Evolutionary conservation across 257 asterid genomes (phyloP), one percentile per base, ranked within the genome.

Genomic region (Solanum tarapatanum): DNA sequence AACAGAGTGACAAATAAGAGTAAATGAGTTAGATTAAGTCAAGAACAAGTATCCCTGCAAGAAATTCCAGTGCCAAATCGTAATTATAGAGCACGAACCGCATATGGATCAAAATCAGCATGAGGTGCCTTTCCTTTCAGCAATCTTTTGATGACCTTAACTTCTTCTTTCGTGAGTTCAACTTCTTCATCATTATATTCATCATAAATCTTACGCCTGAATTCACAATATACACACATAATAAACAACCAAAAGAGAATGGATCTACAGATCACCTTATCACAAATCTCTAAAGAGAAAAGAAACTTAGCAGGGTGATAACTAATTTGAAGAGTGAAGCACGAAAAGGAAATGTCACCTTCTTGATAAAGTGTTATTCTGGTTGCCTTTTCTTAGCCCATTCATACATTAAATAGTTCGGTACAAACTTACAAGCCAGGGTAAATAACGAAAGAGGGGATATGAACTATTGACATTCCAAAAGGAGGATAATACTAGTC

Each of bases 91-190:
- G 87, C 55, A 93, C 96, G 64, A 89, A 97, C 99, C 91, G 97
- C 95, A 89, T 92, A 80, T 64, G 99, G 99, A 90, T 96, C 98
- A 70, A 97, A 97, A 75, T 94, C 99, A 76, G 95, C 93, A 93
- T 96, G 96, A 55, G 99, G 99, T 85, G 99, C 99, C 92, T 94
- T 93, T 64, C 98, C 97, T 89, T 96, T 90, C 89, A 96, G 88
- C 89, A 95, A 84, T 92, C 95, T 93, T 35, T 94, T 90, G 41
- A 95, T 84, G 66, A 93, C 51, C 74, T 93, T 93, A 77, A 92
- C 90, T 92, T 96, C 98, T 51, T 91, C 93, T 91, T 93, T 95
- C 0, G 99, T 95, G 89, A 96, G 92, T 92, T 95, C 98, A 89
- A 97, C 98, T 58, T 93, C 94, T 89, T 97, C 99, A 75, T 97